Conservation (phyloP, 2,329 filamentous ascomycete species). For the Sarocladiaceae sp. region DNA sequence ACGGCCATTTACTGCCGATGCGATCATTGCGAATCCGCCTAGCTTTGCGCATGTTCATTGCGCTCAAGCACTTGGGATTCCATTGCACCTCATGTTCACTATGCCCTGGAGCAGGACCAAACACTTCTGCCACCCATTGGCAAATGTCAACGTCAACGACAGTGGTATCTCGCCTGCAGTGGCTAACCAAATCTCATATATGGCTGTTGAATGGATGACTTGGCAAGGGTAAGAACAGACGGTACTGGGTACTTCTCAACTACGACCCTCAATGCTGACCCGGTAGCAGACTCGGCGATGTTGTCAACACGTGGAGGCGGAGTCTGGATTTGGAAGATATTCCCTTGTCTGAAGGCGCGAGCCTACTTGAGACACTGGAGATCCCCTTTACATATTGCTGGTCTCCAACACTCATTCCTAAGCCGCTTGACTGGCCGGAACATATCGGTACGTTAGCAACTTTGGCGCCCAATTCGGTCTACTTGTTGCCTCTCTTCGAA, state of each 20-base stretch:
- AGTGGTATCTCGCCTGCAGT: constrained; percentile 38
- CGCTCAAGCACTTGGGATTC: constrained; percentile 38
- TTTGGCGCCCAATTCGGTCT: background rate
- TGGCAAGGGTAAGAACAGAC: constrained; percentile 56
- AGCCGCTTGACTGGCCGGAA: constrained; percentile 60
- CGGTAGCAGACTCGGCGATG: constrained; percentile 56
- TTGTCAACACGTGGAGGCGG: constrained; percentile 37
- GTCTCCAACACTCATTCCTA: constrained; percentile 64
- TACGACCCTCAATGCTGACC: background rate
- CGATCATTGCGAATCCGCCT: constrained; percentile 47
- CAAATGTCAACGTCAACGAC: constrained; percentile 57
- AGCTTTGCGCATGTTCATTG: constrained; percentile 46
- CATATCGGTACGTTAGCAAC: constrained; percentile 47
- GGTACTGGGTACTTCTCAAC: background rate
- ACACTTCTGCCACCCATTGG: constrained; percentile 68
- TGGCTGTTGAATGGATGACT: constrained; percentile 69
- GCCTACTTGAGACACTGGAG: constrained; percentile 60
- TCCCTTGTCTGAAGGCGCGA: constrained; percentile 66
- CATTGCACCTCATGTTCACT: constrained; percentile 45
- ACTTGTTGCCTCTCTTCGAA: background rate
- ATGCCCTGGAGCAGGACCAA: constrained; percentile 76
- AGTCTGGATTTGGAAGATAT: constrained; percentile 63
- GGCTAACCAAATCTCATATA: constrained; percentile 68
- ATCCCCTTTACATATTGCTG: constrained; percentile 78
- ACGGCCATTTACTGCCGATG: constrained; percentile 42